Base-by-base conservation (phyloP, 192 early-diverging fungal genomes). In the Lunasporangiospora selenospora region DNA sequence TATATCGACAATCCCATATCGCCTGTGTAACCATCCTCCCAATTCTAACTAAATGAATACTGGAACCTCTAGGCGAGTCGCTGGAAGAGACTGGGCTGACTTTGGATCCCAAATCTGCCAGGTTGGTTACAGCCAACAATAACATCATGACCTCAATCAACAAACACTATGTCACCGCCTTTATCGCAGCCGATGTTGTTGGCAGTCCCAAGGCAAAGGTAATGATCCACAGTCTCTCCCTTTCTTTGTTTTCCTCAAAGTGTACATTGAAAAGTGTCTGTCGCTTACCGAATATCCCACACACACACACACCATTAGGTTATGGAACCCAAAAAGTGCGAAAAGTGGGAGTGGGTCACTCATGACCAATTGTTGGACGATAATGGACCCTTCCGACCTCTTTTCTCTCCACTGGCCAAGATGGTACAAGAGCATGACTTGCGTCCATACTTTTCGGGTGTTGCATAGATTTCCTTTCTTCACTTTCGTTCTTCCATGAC, bases 161-260 rank as follows among this genome's bases (percentile, higher is more conserved):
- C 19, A 76, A 75, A 33, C 85, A 87, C 67, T 87, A 87, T 53
- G 79, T 86, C 18, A 84, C 84, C 3, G 64, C 86, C 30, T 87
- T 87, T 57, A 58, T 87, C 58, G 30, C 65, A 15, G 76, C 56
- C 18, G 51, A 65, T 13, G 75, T 78, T 11, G 3, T 19, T 2
- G 69, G 60, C 2, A 57, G 27, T 9, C 21, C 16, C 13, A 21
- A 52, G 11, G 27, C 69, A 33, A 62, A 43, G 49, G 69, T 63
- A 64, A 38, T 18, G 24, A 45, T 1, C 1, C 4, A n/a, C 43
- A 45, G n/a, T n/a, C n/a, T n/a, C n/a, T n/a, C n/a, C n/a, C n/a
- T n/a, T n/a, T n/a, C n/a, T n/a, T n/a, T n/a, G n/a, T n/a, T n/a
- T n/a, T n/a, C n/a, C n/a, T n/a, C n/a, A n/a, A n/a, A n/a, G n/a